These are phyloP conservation scores for Phytophthora pluvialis DNA, from an alignment of 352 stramenopile species.

Conservation along the genomic window DNA sequence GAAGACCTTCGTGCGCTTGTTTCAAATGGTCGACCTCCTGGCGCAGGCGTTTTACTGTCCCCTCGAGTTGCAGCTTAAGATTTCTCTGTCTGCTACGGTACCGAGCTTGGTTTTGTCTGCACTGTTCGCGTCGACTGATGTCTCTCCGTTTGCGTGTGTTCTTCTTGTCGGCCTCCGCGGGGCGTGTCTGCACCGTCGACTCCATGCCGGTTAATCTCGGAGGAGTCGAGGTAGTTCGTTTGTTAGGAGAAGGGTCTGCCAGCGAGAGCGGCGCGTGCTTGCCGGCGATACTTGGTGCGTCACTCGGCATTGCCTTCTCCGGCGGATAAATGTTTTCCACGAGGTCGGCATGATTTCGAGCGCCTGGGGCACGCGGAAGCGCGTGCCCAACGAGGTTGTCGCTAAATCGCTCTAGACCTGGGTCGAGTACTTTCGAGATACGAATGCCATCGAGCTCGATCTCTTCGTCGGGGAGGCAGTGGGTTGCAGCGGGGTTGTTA, in stretches of 20 bases:
- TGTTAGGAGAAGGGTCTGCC: background rate
- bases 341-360: background rate
- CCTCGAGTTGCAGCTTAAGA: conserved; percentile 3
- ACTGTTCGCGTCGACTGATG: conserved; percentile 9
- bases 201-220: background rate
- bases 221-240: background rate
- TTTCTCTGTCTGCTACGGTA: conserved; percentile 13
- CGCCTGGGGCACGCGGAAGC: background rate
- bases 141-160: background rate
- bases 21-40: conserved; percentile 10
- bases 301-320: background rate
- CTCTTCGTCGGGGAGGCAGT: too few relatives aligned
- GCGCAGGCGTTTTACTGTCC: background rate
- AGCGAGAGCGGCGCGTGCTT: background rate
- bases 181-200: too few relatives aligned
- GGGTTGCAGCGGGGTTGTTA: background rate
- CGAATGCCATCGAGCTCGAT: background rate
- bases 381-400: conserved; percentile 3
- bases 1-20: background rate
- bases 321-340: background rate
- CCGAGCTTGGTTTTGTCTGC: conserved; percentile 19
- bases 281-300: background rate
- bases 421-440: background rate
- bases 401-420: background rate
- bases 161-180: background rate